Evolutionary conservation across 1,284 basidiomycete genomes (phyloP).

Genomic region (Microbotryum scabiosae): DNA sequence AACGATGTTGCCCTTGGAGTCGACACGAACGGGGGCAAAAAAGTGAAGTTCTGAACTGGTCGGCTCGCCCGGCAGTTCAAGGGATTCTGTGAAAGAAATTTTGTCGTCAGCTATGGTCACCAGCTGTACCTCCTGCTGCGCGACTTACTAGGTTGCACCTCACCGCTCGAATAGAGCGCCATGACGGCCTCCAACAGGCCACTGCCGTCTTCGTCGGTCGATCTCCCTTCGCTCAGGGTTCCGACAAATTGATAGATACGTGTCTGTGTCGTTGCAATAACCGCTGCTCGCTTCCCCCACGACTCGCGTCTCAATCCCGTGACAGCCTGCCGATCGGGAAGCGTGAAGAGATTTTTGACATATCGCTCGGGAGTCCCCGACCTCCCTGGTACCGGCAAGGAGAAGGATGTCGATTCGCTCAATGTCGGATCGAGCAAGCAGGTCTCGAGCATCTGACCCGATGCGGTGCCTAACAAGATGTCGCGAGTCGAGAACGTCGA

Average conservation of each 20-base stretch:
- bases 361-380: conserved; percentile 48
- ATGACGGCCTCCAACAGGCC: conserved; percentile 66
- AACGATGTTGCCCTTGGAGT: conserved; percentile 15
- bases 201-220: conserved; percentile 56
- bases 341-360: conserved; percentile 64
- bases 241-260: conserved; percentile 89
- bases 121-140: conserved; percentile 10
- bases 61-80: conserved; percentile 70
- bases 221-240: conserved; percentile 49
- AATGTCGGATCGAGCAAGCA: conserved; percentile 75
- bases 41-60: conserved; percentile 68
- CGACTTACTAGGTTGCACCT: conserved; percentile 64
- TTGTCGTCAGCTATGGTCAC: neutral
- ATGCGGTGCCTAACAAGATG: conserved; percentile 78
- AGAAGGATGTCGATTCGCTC: conserved; percentile 46
- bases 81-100: conserved; percentile 54
- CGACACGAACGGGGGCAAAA: conserved; percentile 51
- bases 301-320: conserved; percentile 75
- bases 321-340: conserved; percentile 68
- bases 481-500: conserved; percentile 67
- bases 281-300: conserved; percentile 47
- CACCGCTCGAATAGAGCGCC: conserved; percentile 52
- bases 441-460: conserved; percentile 70
- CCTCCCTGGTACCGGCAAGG: conserved; percentile 37
- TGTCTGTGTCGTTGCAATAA: conserved; percentile 78